Conservation (phyloP, 2,329 filamentous ascomycete genomes). For the Colletotrichum sp. region DNA sequence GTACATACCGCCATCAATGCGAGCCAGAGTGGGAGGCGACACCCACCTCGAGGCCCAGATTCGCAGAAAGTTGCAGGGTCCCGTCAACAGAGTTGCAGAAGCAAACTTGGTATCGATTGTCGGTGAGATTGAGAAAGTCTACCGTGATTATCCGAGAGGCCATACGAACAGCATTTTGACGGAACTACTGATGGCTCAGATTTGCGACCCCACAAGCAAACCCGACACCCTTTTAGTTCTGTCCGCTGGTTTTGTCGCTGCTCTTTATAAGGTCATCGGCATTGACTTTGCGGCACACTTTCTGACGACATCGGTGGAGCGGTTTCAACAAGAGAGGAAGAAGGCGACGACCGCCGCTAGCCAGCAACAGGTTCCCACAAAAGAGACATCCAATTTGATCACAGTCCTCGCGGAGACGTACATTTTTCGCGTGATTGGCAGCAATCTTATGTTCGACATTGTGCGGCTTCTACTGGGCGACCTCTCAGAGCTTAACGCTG, state of each 20-base stretch:
- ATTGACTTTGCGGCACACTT: constrained; percentile 90
- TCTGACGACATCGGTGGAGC: constrained; percentile 77
- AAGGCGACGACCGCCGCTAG: constrained; percentile 39
- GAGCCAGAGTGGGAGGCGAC: constrained; percentile 67
- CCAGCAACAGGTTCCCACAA: constrained; percentile 41
- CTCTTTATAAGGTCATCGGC: constrained; percentile 85
- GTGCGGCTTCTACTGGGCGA: constrained; percentile 77
- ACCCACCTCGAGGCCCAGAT: constrained; percentile 72
- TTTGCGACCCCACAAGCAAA: constrained; percentile 78
- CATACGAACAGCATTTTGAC: constrained; percentile 84
- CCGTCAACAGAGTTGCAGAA: constrained; percentile 92
- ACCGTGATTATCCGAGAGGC: constrained; percentile 83
- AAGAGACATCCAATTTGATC: constrained; percentile 77
- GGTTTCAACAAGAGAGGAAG: constrained; percentile 72
- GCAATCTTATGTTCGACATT: constrained; percentile 88
- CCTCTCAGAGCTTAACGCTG: constrained; percentile 85
- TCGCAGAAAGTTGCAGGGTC: constrained; percentile 81
- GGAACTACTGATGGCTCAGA: constrained; percentile 77
- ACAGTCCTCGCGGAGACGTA: constrained; percentile 87
- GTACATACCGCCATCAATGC: constrained; percentile 88
- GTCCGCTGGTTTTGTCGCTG: constrained; percentile 87
- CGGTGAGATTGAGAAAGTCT: constrained; percentile 81
- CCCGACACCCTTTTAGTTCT: constrained; percentile 91
- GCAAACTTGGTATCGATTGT: constrained; percentile 87
- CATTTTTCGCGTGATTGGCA: constrained; percentile 86